Evolutionary conservation across 2,329 filamentous ascomycete genomes (phyloP), one percentile per base, ranked within the genome.

Genomic region (Aspergillus neotritici): DNA sequence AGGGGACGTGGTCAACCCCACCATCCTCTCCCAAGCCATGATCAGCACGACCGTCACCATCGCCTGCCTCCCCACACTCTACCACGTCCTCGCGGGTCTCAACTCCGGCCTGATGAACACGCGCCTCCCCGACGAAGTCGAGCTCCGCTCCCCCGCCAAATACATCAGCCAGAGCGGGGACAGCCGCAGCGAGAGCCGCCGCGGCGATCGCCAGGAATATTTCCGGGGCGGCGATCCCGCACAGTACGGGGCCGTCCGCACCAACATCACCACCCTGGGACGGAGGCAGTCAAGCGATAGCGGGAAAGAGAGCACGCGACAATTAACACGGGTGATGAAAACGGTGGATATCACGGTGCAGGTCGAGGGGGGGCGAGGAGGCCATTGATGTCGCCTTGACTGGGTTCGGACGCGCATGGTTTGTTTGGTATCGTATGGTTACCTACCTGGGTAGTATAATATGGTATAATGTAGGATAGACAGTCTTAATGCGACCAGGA

Each of bases 61-160:
- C 21, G 53, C 56, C 16, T 58, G 56, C 31, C 34, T 60, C 13
- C 58, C 58, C 8, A 57, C 55, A 1, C 42, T 58, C 11, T 57
- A 54, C 42, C 55, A 56, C 34, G 53, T 60, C 10, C 55, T 57
- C 30, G 52, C 55, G 11, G 55, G 56, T 13, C 42, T 60, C 1
- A 48, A 55, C 34, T 56, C 55, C 4, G 50, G 52, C 6, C 40
- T 57, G 2, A 49, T 45, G 21, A 52, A 52, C 5, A 55, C 53
- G 2, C 46, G 38, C 10, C 39, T 50, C n/a, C 43, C 51, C 9
- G 47, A 52, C 10, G 45, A 45, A 5, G 31, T 48, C 14, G 49
- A 51, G 32, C 47, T 55, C 29, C 34, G 40, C 5, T 44, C 41
- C 10, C 42, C 45, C 8, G 49, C 48, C 25, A 35, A 34, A 5